Percentiles rank a stretch among this genome's conserved stretches.
phyloP scores from a whole-genome alignment of 768 basidiomycete species.

The Suillus subluteus region DNA sequence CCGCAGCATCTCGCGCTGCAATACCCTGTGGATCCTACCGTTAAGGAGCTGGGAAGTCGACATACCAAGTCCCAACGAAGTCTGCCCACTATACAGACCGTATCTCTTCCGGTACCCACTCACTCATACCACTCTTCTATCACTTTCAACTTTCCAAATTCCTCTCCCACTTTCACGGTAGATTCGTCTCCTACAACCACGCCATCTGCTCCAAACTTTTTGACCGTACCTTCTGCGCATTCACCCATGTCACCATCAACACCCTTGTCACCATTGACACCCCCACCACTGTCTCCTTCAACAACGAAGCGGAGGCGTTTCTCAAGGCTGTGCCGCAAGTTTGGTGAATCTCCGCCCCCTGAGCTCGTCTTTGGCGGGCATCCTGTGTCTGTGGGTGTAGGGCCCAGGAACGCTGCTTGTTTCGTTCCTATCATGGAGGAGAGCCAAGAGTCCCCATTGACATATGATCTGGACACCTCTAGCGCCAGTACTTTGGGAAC shows the following conservation, averaged over 20 bases:
- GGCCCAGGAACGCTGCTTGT: background rate
- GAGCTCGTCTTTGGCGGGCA: constrained; percentile 24
- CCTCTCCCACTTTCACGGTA: background rate
- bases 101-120: background rate
- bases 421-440: background rate
- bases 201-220: background rate
- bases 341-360: constrained; percentile 34
- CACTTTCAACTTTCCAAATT: background rate
- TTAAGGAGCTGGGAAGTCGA: background rate
- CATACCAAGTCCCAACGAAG: background rate
- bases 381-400: background rate
- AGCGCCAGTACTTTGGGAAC: constrained; percentile 11
- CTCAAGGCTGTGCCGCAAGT: constrained; percentile 37
- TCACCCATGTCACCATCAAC: constrained; percentile 6
- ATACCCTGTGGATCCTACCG: background rate
- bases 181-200: background rate
- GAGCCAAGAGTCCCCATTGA: background rate
- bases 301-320: constrained; percentile 34
- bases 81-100: background rate
- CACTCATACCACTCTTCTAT: background rate
- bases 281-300: constrained; percentile 28
- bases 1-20: background rate
- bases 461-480: background rate
- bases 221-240: constrained; percentile 5
- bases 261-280: constrained; percentile 17